These are phyloP conservation scores for Telopea speciosissima DNA, from an alignment of 177 flowering plant species.

Conservation along the genomic window DNA sequence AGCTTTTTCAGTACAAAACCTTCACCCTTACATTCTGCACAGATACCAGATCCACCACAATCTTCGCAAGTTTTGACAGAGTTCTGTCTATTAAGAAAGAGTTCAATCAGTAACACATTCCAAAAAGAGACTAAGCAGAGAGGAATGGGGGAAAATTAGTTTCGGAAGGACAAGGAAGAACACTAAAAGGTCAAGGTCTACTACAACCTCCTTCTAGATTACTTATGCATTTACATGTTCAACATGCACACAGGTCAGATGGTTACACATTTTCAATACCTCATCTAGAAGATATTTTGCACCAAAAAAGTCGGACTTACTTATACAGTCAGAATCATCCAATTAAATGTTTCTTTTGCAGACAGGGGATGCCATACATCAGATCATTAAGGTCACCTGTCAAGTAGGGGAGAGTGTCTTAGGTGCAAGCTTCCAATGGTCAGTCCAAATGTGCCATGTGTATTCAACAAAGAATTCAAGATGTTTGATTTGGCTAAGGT, in stretches of 20 bases:
- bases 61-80: slow-evolving; percentile 57
- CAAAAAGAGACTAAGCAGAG: too few relatives aligned
- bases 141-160: too few relatives aligned
- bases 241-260: neutral
- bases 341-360: neutral
- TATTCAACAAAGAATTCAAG: neutral
- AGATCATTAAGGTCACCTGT: neutral
- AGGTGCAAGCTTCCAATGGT: neutral
- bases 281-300: neutral
- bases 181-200: neutral
- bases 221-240: neutral
- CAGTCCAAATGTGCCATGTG: neutral
- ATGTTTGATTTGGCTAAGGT: neutral
- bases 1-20: slow-evolving; percentile 79
- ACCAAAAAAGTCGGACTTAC: neutral
- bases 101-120: slow-evolving; percentile 1
- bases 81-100: slow-evolving; percentile 33
- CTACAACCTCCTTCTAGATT: neutral
- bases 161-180: slow-evolving; percentile 1
- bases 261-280: neutral
- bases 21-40: slow-evolving; percentile 92
- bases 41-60: slow-evolving; percentile 88
- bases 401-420: neutral
- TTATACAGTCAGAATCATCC: neutral
- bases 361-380: neutral